A percentile compares a stretch with the other conserved stretches of the same genome.
phyloP scores from a whole-genome alignment of 2,329 filamentous ascomycete species.

The Xylaria sp. region DNA sequence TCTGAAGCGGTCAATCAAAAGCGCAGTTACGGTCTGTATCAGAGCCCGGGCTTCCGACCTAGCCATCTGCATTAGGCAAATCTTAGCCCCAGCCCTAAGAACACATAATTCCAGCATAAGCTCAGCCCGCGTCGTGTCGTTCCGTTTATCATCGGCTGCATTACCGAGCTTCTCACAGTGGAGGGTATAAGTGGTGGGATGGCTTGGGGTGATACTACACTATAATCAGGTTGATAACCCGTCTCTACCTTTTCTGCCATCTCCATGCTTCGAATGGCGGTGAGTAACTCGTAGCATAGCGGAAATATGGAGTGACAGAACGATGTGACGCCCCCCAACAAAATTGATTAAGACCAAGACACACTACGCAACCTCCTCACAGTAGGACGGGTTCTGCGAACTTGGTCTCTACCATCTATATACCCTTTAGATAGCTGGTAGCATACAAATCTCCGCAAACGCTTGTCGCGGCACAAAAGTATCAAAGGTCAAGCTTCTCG shows the following conservation, averaged over 20 bases:
- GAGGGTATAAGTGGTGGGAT: constrained; percentile 19
- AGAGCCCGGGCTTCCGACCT: constrained; percentile 2
- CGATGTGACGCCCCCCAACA: constrained; percentile 21
- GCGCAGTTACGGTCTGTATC: constrained; percentile 8
- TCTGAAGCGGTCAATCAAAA: constrained; percentile 23
- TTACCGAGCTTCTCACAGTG: constrained; percentile 17
- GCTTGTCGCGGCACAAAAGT: constrained; percentile 19
- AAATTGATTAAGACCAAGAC: constrained; percentile 10
- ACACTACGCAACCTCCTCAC: constrained; percentile 7
- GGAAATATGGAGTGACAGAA: constrained; percentile 17
- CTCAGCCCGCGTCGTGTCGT: constrained; percentile 6
- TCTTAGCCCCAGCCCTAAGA: constrained; percentile 1
- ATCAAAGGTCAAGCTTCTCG: background rate
- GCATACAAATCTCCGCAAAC: constrained; percentile 2
- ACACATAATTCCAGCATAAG: background rate
- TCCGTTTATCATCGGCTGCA: constrained; percentile 20
- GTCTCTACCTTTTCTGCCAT: constrained; percentile 8
- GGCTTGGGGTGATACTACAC: constrained; percentile 32
- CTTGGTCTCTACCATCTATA: background rate
- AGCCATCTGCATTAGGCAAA: constrained; percentile 1
- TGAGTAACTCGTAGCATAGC: constrained; percentile 24
- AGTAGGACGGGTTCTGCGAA: constrained; percentile 12
- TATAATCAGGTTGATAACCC: constrained; percentile 28
- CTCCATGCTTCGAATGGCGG: constrained; percentile 30
- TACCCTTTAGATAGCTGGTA: background rate